Evolutionary conservation across 805 yeast species (phyloP).

Genomic region (Blastobotrys muscicola): DNA sequence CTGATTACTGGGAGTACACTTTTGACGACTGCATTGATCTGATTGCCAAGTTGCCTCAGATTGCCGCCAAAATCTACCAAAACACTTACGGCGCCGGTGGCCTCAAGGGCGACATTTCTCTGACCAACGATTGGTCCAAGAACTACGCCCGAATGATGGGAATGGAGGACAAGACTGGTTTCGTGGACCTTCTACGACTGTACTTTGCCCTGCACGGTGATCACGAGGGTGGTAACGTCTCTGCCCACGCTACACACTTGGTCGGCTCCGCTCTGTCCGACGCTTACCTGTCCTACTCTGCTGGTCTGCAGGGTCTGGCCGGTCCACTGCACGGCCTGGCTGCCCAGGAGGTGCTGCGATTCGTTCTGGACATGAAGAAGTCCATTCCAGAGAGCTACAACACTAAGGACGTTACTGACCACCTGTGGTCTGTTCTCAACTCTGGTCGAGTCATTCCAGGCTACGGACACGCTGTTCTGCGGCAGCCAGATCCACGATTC

Average conservation of each 20-base stretch:
- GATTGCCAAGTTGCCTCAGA: slow-evolving; percentile 71
- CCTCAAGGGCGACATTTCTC: slow-evolving; percentile 28
- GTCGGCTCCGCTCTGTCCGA: slow-evolving; percentile 78
- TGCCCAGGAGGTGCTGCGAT: slow-evolving; percentile 77
- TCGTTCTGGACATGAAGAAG: slow-evolving; percentile 61
- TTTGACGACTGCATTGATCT: slow-evolving; percentile 74
- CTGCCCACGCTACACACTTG: slow-evolving; percentile 79
- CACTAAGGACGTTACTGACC: slow-evolving; percentile 59
- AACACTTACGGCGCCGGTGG: slow-evolving; percentile 72
- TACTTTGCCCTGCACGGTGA: slow-evolving; percentile 77
- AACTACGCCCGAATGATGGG: slow-evolving; percentile 57
- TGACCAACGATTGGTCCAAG: slow-evolving; percentile 49
- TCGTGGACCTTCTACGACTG: slow-evolving; percentile 70
- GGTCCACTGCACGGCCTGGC: slow-evolving; percentile 88
- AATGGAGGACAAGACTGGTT: slow-evolving; percentile 52
- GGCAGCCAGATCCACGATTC: slow-evolving; percentile 86
- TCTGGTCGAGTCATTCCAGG: slow-evolving; percentile 84
- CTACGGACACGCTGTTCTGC: slow-evolving; percentile 80
- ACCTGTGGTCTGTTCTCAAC: slow-evolving; percentile 70
- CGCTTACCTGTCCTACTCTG: slow-evolving; percentile 69
- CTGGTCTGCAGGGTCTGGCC: slow-evolving; percentile 78
- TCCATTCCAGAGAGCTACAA: slow-evolving; percentile 64
- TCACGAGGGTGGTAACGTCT: slow-evolving; percentile 86
- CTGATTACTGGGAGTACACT: slow-evolving; percentile 74
- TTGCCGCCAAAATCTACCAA: slow-evolving; percentile 77